These are phyloP conservation scores for Artemisia argyi DNA, from an alignment of 129 eudicot genomes.

Conservation along the genomic window DNA sequence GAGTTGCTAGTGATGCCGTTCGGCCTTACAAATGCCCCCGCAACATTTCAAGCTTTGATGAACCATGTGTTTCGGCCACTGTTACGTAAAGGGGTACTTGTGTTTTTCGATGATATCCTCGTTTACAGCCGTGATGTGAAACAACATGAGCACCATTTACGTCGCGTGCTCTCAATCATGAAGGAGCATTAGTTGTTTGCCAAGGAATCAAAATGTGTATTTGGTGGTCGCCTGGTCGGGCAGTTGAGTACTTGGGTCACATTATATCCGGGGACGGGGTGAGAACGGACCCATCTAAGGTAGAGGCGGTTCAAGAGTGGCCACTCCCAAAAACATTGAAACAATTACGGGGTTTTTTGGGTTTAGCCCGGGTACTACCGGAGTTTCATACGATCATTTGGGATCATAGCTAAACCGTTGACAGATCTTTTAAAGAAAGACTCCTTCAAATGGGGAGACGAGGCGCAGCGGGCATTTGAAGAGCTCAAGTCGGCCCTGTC, in stretches of 20 bases:
- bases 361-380: neutral
- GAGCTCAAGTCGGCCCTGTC: neutral
- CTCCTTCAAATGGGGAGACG: neutral
- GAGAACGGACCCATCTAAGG: neutral
- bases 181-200: neutral
- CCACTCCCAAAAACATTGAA: neutral
- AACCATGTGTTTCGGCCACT: neutral
- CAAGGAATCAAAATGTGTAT: neutral
- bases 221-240: neutral
- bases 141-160: neutral
- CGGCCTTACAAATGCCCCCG: neutral
- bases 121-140: neutral
- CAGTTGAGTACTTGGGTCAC: neutral
- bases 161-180: neutral
- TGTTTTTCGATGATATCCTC: neutral
- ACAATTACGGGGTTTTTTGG: neutral
- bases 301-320: neutral
- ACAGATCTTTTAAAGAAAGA: neutral
- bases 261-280: neutral
- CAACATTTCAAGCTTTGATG: neutral
- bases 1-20: neutral
- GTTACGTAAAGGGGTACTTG: neutral
- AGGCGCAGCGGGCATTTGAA: neutral
- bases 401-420: neutral
- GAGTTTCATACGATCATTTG: neutral